phyloP scores from a whole-genome alignment of 78 protist genomes.

The Dictyostelium firmibasis region DNA sequence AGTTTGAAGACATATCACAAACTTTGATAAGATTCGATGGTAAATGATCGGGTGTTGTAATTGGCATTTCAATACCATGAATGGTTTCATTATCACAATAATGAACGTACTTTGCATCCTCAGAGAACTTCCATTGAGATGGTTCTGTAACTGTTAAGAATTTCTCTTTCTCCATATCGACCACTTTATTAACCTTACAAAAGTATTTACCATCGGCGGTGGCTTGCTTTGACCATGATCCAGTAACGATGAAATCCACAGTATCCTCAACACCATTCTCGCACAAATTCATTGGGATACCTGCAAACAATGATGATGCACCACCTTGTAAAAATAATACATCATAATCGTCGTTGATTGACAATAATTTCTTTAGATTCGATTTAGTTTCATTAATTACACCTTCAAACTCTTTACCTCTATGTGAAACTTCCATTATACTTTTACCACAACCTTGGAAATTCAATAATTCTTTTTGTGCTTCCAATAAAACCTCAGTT shows the following conservation, averaged over 20 bases:
- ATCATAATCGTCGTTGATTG: constrained; percentile 92
- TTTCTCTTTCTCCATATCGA: constrained; percentile 26
- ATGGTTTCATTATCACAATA: constrained; percentile 97
- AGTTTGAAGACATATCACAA: constrained; percentile 95
- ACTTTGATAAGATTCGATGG: constrained; percentile 84
- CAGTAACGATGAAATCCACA: constrained; percentile 95
- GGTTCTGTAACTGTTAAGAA: constrained; percentile 52
- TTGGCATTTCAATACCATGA: constrained; percentile 89
- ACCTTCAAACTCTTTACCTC: constrained; percentile 79
- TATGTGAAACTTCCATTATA: constrained; percentile 92
- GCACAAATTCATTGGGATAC: constrained; percentile 95
- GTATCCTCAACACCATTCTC: constrained; percentile 8
- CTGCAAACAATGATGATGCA: constrained; percentile 93
- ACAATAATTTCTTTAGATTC: constrained; percentile 52
- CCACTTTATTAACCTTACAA: constrained; percentile 79
- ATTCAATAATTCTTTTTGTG: constrained; percentile 86
- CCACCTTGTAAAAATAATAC: constrained; percentile 98
- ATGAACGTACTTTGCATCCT: constrained; percentile 91
- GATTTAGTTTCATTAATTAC: constrained; percentile 64
- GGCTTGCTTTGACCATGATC: constrained; percentile 96
- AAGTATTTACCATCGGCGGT: constrained; percentile 86
- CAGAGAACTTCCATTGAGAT: constrained; percentile 75
- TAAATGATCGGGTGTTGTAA: background rate
- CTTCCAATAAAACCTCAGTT: constrained; percentile 83
- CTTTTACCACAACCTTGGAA: constrained; percentile 89